Evolutionary conservation across 495 filamentous ascomycete species (phyloP), one percentile per base, ranked within the genome.

Genomic region (Hamigera avellanea): DNA sequence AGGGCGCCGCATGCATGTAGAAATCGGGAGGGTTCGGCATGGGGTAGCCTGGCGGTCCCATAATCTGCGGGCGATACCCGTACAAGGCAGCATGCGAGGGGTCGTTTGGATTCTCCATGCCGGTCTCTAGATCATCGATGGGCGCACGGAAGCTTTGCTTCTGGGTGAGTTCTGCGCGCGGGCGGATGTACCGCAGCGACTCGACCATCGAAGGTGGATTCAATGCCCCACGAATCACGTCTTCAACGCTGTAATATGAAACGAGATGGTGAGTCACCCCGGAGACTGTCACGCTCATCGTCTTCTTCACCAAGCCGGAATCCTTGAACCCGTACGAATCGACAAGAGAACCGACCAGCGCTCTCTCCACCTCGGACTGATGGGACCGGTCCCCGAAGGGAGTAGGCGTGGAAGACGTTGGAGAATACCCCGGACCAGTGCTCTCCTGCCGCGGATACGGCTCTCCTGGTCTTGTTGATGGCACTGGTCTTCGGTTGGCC

Each of bases 241-340:
- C 86, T 2, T 80, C 73, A 16, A 86, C 66, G 26, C 64, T 82
- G 62, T 94, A 95, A 53, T 95, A 95, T 0, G 81, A 89, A 27
- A 93, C 84, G 33, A 95, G 59, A 45, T 93, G 85, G 52, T 89
- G 86, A 3, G 71, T 73, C 4, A 83, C 61, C 6, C 76, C 76
- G 13, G 75, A 58, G 31, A 83, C 70, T 2, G 69, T 77, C 17
- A 95, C 72, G 38, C 78, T 86, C 52, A 94, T 83, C 0, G 87
- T 94, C 68, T 93, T 95, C 64, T 95, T 95, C 18, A 94, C 75
- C 38, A 95, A 56, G 0, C 87, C 87, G 2, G 77, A 73, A 28
- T 77, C 70, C 59, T 86, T 89, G 70, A 94, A 95, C 15, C 75
- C 77, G 53, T 94, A 94, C 0, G 81, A 85, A 56, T 93, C 86